Conservation (phyloP, 1,139 yeast genomes). For the Pneumocystis sp. region DNA sequence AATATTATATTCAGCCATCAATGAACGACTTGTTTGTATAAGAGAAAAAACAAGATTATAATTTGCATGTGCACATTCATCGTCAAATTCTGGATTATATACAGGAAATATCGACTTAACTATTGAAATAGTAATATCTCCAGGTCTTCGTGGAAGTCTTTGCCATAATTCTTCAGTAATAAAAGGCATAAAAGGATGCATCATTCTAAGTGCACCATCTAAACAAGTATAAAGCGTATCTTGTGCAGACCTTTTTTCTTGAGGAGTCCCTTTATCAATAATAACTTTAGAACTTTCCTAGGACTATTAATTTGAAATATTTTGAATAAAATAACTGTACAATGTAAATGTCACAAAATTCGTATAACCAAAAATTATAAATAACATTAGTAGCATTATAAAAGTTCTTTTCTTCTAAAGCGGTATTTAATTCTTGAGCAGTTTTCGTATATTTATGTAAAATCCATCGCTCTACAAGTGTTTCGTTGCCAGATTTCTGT, state of each 20-base stretch:
- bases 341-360: constrained; percentile 91
- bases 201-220: constrained; percentile 79
- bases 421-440: constrained; percentile 46
- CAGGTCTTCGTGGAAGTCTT: constrained; percentile 77
- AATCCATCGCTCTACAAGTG: constrained; percentile 94
- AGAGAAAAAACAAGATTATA: constrained; percentile 75
- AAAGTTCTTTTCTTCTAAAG: constrained; percentile 75
- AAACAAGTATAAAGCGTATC: constrained; percentile 86
- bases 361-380: constrained; percentile 87
- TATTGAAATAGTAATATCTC: constrained; percentile 57
- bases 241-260: constrained; percentile 67
- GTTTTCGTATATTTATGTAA: constrained; percentile 68
- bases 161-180: constrained; percentile 98
- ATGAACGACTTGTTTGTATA: constrained; percentile 83
- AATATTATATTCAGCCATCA: constrained; percentile 77
- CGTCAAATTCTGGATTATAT: constrained; percentile 44
- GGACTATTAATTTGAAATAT: background rate
- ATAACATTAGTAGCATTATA: constrained; percentile 73
- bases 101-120: constrained; percentile 68
- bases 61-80: constrained; percentile 49
- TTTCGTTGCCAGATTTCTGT: constrained; percentile 57
- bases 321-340: constrained; percentile 21
- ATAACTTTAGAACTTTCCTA: constrained; percentile 70
- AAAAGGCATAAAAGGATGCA: constrained; percentile 97
- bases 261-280: constrained; percentile 81